A percentile compares a stretch with the other conserved stretches of the same genome.
These are phyloP conservation scores for Cyclocybe cylindracea DNA, from an alignment of 768 basidiomycete species.

Conservation along the genomic window DNA sequence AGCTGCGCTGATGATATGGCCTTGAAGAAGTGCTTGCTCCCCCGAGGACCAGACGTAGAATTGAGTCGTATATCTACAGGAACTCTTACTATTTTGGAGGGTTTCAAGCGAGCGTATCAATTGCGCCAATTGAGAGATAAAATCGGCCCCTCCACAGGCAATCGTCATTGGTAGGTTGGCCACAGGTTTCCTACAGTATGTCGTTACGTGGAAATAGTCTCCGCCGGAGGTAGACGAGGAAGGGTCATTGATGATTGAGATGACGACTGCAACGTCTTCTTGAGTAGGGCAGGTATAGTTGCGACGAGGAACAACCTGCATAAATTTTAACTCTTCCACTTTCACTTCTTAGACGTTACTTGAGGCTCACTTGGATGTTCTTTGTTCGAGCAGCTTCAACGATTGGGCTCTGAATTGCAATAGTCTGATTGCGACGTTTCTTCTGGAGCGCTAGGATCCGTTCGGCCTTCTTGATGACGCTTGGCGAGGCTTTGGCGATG, in stretches of 20 bases:
- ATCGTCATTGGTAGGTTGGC: conserved; percentile 19
- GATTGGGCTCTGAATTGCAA: conserved; percentile 31
- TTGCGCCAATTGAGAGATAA: conserved; percentile 37
- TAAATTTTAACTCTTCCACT: conserved; percentile 1
- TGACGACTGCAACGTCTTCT: conserved; percentile 47
- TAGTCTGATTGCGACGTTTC: conserved; percentile 14
- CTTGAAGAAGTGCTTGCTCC: conserved; percentile 41
- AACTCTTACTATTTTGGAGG: conserved; percentile 11
- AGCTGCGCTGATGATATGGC: conserved; percentile 42
- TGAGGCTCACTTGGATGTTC: conserved; percentile 30
- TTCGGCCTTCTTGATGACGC: conserved; percentile 38
- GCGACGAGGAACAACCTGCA: conserved; percentile 41
- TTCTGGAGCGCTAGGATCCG: conserved; percentile 38
- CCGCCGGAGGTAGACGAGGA: conserved; percentile 30
- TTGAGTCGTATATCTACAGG: conserved; percentile 32
- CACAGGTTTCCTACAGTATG: conserved; percentile 20
- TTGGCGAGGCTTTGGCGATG: conserved; percentile 33
- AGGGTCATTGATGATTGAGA: conserved; percentile 45
- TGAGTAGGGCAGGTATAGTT: conserved; percentile 43
- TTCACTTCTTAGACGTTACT: background rate
- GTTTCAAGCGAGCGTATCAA: conserved; percentile 36
- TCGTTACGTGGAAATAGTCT: conserved; percentile 38
- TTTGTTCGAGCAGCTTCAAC: conserved; percentile 39
- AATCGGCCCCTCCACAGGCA: conserved; percentile 25
- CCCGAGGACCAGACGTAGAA: conserved; percentile 48